Percentiles rank a stretch among this genome's conserved stretches.
phyloP scores from a whole-genome alignment of 257 asterid genomes.

The Solanum piurae region DNA sequence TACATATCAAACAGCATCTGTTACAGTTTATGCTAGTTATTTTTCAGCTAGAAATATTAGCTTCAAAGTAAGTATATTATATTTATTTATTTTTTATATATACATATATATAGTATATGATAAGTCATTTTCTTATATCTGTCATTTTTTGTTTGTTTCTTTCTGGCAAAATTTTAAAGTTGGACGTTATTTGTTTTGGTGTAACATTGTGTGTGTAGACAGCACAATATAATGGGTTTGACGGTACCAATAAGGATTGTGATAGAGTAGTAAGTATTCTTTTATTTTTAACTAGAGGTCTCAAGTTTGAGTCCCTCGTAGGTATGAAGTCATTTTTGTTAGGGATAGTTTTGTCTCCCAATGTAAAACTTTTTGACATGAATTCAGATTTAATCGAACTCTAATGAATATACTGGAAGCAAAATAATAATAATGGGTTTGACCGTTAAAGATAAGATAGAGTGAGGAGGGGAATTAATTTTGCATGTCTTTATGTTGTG shows the following conservation, averaged over 20 bases:
- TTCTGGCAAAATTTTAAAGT: not conserved
- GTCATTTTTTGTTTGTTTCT: not conserved
- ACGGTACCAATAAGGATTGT: no score
- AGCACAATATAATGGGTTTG: not conserved
- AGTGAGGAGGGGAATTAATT: not conserved
- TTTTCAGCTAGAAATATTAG: constrained; percentile 78
- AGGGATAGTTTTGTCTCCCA: no score
- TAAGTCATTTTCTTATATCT: not conserved
- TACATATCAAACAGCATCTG: constrained; percentile 80
- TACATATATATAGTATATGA: not conserved
- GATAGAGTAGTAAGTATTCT: no score
- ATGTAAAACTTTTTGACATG: rapidly evolving
- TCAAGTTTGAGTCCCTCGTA: no score
- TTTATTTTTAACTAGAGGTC: no score
- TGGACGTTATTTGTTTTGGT: not conserved
- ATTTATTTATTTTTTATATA: not conserved
- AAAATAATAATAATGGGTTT: not conserved
- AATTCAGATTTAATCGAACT: no score
- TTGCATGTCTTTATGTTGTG: not conserved
- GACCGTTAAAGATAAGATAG: not conserved
- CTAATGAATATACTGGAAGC: rapidly evolving
- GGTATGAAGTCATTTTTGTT: no score
- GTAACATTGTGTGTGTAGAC: not conserved
- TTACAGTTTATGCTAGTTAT: constrained; percentile 51
- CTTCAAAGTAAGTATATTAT: constrained; percentile 51